Evolutionary conservation across 768 basidiomycete genomes (phyloP), one percentile per base, ranked within the genome.

Genomic region (Panellus pusillus): DNA sequence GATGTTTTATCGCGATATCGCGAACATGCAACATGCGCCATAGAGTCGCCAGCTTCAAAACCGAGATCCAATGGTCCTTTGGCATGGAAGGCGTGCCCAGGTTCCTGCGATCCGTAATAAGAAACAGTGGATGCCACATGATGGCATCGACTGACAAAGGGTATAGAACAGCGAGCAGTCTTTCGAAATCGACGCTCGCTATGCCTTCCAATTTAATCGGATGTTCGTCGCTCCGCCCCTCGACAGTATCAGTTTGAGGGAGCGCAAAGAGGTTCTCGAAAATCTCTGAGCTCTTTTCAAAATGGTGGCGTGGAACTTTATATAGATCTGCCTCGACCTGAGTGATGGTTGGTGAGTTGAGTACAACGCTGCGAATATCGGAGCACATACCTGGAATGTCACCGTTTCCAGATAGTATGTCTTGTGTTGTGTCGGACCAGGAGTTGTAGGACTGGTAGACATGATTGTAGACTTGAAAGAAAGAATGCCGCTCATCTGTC

Each of bases 251-350:
- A 12, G 39, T 27, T 11, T 5, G 2, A 6, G 50, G 50, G 31
- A 51, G 42, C 18, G 19, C 28, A 18, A 51, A 51, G 8, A 19
- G 29, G 6, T n/a, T 32, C 29, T 28, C 50, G 31, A 42, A 43
- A 9, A 51, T 35, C n/a, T 44, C 38, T 6, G 50, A 51, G 42
- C 31, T 43, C 2, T 39, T 4, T 35, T 48, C 50, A 28, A 51
- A 43, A 36, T 43, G 40, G 24, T 40, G 29, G 19, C 31, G 29
- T 12, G 50, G 50, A 24, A 51, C 40, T 27, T 51, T 40, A 39
- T 43, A 51, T 6, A 51, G 7, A 12, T n/a, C 14, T n/a, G 18
- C 40, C 29, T 51, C 50, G 9, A 51, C 50, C 50, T 51, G 47
- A 15, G 29, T 28, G 20, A 12, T 35, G 14, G 32, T 9, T 15